Evolutionary conservation across 169 alveolate genomes (phyloP).

Genomic region (Plasmodium knowlesi): DNA sequence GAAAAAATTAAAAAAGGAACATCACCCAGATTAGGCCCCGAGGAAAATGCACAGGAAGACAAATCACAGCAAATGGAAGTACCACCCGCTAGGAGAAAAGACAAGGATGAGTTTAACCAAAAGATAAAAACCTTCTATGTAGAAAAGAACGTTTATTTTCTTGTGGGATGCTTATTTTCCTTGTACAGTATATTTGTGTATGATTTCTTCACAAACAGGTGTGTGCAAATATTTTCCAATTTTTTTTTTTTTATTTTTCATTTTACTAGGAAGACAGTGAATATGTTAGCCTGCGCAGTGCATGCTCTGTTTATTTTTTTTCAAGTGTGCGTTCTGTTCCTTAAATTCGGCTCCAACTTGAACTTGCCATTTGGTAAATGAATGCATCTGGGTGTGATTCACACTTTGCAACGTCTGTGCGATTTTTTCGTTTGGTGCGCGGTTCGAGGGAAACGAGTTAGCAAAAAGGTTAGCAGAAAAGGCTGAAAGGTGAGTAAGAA

Average conservation of each 20-base stretch:
- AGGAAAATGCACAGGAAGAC: neutral
- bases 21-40: neutral
- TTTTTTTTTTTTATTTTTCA: constrained; percentile 38
- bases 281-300: constrained; percentile 10
- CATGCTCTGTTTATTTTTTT: constrained; percentile 16
- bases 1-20: neutral
- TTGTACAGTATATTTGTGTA: constrained; percentile 34
- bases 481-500: neutral
- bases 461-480: neutral
- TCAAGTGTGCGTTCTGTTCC: constrained; percentile 14
- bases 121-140: neutral
- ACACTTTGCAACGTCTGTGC: neutral
- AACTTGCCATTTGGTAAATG: neutral
- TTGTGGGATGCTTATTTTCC: constrained; percentile 11
- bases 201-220: constrained; percentile 33
- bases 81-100: neutral
- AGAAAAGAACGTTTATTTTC: constrained; percentile 3
- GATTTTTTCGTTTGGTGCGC: neutral
- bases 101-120: neutral
- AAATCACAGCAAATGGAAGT: neutral
- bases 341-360: neutral
- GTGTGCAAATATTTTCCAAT: constrained; percentile 46
- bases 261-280: constrained; percentile 19
- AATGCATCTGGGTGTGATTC: neutral
- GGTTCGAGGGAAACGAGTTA: neutral